Percentiles rank a stretch among this genome's conserved stretches.
phyloP scores from a whole-genome alignment of 129 eudicot species.

The Escallonia herrerae region DNA sequence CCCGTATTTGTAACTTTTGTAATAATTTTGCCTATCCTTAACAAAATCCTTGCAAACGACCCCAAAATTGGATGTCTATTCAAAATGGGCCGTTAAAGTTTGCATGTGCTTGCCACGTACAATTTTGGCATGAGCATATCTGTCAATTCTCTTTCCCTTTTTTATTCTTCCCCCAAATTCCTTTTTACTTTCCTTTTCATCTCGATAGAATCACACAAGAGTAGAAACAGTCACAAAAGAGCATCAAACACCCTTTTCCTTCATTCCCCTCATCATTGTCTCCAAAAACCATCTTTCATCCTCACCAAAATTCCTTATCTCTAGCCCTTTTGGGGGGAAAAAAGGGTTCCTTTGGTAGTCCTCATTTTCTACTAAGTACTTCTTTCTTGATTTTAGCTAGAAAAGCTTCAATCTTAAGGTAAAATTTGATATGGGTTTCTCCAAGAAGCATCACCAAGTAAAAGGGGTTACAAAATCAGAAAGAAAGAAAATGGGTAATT shows the following conservation, averaged over 20 bases:
- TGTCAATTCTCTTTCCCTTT: neutral
- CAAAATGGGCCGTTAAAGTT: too few species aligned
- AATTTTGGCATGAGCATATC: too few species aligned
- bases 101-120: too few species aligned
- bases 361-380: too few species aligned
- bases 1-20: too few species aligned
- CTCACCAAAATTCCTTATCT: conserved; percentile 1
- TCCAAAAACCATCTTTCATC: neutral
- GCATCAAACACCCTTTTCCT: neutral
- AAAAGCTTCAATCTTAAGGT: neutral
- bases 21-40: too few species aligned
- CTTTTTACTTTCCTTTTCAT: conserved; percentile 12
- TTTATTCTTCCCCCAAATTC: conserved; percentile 27
- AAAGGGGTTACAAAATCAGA: conserved; percentile 36
- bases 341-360: too few species aligned
- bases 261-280: conserved; percentile 13
- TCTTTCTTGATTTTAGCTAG: neutral
- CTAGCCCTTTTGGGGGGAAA: neutral
- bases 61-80: too few species aligned
- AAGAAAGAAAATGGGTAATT: conserved; percentile 44
- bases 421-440: conserved; percentile 37
- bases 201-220: too few species aligned
- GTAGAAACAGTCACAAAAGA: too few species aligned
- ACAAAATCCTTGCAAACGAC: too few species aligned
- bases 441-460: conserved; percentile 37